Conservation (phyloP, 2,329 filamentous ascomycete genomes). For the Hirsutella thompsonii region DNA sequence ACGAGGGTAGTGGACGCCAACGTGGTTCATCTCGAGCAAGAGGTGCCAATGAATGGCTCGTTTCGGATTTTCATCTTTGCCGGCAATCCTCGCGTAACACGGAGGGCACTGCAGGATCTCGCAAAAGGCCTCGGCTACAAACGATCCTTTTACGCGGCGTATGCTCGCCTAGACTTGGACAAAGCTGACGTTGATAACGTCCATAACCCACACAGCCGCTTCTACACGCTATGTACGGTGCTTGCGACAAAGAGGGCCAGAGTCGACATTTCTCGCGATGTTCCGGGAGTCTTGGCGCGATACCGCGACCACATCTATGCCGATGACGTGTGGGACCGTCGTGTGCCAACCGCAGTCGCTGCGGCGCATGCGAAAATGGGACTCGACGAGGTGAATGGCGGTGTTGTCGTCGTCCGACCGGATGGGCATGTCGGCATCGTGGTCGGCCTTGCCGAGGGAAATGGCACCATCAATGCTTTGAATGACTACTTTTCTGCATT, state of each 20-base stretch:
- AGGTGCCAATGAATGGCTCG: constrained; percentile 76
- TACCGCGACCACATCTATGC: constrained; percentile 79
- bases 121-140: constrained; percentile 49
- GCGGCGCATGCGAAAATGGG: constrained; percentile 83
- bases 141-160: constrained; percentile 59
- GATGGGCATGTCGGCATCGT: constrained; percentile 80
- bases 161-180: constrained; percentile 47
- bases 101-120: constrained; percentile 56
- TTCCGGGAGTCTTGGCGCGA: constrained; percentile 57
- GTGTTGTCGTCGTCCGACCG: constrained; percentile 71
- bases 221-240: constrained; percentile 69
- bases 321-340: constrained; percentile 65
- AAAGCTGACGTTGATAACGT: constrained; percentile 62
- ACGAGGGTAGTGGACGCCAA: constrained; percentile 83
- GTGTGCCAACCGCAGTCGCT: constrained; percentile 55
- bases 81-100: constrained; percentile 49
- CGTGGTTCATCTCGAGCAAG: constrained; percentile 79
- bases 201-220: constrained; percentile 72
- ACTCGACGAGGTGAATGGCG: constrained; percentile 57
- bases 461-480: constrained; percentile 66
- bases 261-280: constrained; percentile 60
- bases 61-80: constrained; percentile 81
- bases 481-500: constrained; percentile 74
- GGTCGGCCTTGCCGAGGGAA: constrained; percentile 59
- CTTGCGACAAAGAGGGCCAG: constrained; percentile 53